These are phyloP conservation scores for Ascocoryne sarcoides DNA, from an alignment of 2,329 filamentous ascomycete species.

Conservation along the genomic window DNA sequence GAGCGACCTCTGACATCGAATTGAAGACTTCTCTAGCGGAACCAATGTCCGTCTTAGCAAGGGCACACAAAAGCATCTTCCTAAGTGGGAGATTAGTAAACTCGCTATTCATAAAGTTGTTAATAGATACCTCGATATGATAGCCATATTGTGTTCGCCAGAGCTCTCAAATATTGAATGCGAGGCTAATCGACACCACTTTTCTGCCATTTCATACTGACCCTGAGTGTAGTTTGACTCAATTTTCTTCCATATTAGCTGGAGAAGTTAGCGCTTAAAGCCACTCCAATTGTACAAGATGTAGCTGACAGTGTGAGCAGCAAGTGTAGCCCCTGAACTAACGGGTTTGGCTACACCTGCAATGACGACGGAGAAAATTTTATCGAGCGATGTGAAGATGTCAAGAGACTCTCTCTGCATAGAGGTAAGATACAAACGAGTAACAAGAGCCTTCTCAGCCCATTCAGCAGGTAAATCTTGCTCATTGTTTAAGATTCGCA, in stretches of 20 bases:
- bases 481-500: constrained; percentile 42
- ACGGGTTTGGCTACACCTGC: constrained; percentile 40
- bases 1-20: constrained; percentile 48
- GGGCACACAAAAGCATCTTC: constrained; percentile 62
- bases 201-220: constrained; percentile 45
- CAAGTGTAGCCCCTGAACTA: constrained; percentile 52
- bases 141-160: constrained; percentile 57
- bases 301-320: constrained; percentile 53
- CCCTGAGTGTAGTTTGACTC: constrained; percentile 47
- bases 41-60: constrained; percentile 47
- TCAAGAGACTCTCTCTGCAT: constrained; percentile 33
- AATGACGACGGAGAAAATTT: constrained; percentile 39
- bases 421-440: constrained; percentile 57
- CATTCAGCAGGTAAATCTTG: constrained; percentile 43
- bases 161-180: constrained; percentile 58
- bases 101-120: not conserved
- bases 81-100: constrained; percentile 34
- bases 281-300: not conserved
- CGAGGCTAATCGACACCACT: constrained; percentile 65
- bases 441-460: constrained; percentile 62
- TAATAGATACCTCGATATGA: constrained; percentile 50
- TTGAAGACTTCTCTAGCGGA: constrained; percentile 47
- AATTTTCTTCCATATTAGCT: constrained; percentile 79
- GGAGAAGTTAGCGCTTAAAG: constrained; percentile 14
- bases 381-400: constrained; percentile 31